Base-by-base conservation (phyloP, 129 eudicot species). In the Artemisia tridentata region DNA sequence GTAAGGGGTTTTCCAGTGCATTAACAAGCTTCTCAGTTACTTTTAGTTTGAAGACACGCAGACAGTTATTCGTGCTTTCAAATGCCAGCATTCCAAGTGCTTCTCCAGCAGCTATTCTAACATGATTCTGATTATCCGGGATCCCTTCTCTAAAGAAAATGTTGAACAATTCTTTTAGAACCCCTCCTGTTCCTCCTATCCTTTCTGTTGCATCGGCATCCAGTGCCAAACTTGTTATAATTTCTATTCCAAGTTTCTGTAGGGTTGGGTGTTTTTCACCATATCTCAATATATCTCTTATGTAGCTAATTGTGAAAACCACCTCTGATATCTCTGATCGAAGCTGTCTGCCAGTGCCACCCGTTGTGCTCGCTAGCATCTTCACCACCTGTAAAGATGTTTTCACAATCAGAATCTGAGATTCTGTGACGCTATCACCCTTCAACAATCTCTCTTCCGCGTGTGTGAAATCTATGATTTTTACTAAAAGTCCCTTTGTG, bases 161-260 rank as follows among this genome's bases (percentile, higher is more conserved):
- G 29, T 72, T 79, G 60, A 90, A 84, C 66, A 93, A 55, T 67
- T 85, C 97, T 75, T 80, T 93, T 6, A 93, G 16, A 25, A 93
- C 75, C 15, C 97, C 97, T 3, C 99, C 99, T 0, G 99, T 93
- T 4, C 81, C 82, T 59, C 96, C 97, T 61, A 93, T 90, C 74
- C 86, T 87, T 85, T 90, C 97, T 0, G 91, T 93, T 7, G 97
- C 97, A 53, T 90, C 96, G 27, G 73, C 85, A 45, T 93, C 99
- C 21, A 93, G 45, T 16, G 96, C 97, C 78, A 93, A 23, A 56
- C 90, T 87, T 4, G 84, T 87, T 65, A 93, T 60, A 2, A 90
- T 86, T 45, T 93, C 97, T 4, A 93, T 90, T n/a, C 91, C 99
- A 18, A 93, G 69, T 19, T 76, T 80, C 67, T 90, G 99, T 23